Percentiles rank a stretch among this genome's conserved stretches.
Evolutionary conservation across 1,284 basidiomycete genomes (phyloP).

Genomic region (Marasmius oreades): DNA sequence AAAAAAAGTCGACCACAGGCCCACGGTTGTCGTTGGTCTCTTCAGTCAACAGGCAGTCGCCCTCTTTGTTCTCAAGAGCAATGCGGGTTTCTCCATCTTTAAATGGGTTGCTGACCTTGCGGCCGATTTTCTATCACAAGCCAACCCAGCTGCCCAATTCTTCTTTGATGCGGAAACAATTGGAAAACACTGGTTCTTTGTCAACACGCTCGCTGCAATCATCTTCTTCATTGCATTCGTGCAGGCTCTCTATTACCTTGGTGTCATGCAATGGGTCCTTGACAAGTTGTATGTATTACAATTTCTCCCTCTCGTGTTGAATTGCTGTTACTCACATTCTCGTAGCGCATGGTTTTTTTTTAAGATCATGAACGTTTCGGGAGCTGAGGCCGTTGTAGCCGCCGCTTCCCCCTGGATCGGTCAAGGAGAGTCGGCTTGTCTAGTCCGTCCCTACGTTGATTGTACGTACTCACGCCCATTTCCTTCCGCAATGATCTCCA

Average conservation of each 20-base stretch:
- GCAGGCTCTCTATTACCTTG: slow-evolving; percentile 84
- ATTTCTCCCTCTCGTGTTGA: slow-evolving; percentile 9
- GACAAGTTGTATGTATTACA: slow-evolving; percentile 58
- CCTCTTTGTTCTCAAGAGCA: slow-evolving; percentile 80
- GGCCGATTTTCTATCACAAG: slow-evolving; percentile 65
- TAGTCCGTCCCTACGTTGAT: slow-evolving; percentile 84
- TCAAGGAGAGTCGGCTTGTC: slow-evolving; percentile 83
- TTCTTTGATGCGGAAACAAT: slow-evolving; percentile 71
- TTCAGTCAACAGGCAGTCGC: slow-evolving; percentile 82
- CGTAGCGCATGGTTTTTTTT: slow-evolving; percentile 90
- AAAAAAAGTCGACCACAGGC: slow-evolving; percentile 39
- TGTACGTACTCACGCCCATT: slow-evolving; percentile 25
- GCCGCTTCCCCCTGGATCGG: slow-evolving; percentile 91
- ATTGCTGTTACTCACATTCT: slow-evolving; percentile 3
- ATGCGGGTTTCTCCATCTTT: slow-evolving; percentile 79
- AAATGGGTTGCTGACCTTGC: slow-evolving; percentile 77
- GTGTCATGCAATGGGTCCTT: slow-evolving; percentile 88
- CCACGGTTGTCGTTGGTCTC: slow-evolving; percentile 81
- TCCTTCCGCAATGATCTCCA: not conserved
- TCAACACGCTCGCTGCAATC: slow-evolving; percentile 73
- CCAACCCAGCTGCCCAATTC: slow-evolving; percentile 65
- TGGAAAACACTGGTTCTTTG: slow-evolving; percentile 74
- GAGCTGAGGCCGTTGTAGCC: slow-evolving; percentile 90
- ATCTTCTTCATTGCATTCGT: slow-evolving; percentile 88
- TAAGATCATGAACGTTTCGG: slow-evolving; percentile 82